Conservation (phyloP, 306 rosid species). For the Coriaria nepalensis region DNA sequence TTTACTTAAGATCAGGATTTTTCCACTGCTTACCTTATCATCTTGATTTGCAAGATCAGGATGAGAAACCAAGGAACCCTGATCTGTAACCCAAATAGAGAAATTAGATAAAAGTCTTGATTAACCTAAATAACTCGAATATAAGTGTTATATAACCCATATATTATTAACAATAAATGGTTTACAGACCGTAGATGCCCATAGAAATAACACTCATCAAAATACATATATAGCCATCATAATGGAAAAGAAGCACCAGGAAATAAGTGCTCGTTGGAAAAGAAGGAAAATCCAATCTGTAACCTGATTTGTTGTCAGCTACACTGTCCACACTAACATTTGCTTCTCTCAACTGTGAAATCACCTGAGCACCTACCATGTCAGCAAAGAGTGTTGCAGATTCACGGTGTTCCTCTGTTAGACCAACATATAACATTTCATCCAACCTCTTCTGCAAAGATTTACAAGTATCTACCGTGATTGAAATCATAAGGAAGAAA, state of each 20-base stretch:
- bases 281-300: constrained; percentile 9
- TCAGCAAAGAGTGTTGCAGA: constrained; percentile 91
- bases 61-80: constrained; percentile 29
- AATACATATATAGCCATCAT: constrained; percentile 1
- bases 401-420: constrained; percentile 94
- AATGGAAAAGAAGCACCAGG: constrained; percentile 1
- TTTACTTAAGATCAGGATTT: constrained; percentile 1
- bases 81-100: constrained; percentile 38
- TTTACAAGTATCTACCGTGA: constrained; percentile 17
- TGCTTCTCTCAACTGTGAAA: constrained; percentile 67
- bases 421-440: constrained; percentile 90
- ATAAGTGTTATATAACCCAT: too few relatives aligned
- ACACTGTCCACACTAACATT: constrained; percentile 27
- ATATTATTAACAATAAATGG: too few relatives aligned
- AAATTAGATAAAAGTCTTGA: constrained; percentile 12
- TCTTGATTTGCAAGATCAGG: constrained; percentile 39
- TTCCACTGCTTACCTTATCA: constrained; percentile 44
- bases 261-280: not conserved
- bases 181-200: too few relatives aligned
- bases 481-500: constrained; percentile 18
- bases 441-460: constrained; percentile 82
- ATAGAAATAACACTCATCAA: too few relatives aligned
- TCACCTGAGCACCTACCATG: constrained; percentile 92
- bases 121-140: not conserved
- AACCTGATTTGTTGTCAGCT: constrained; percentile 41